phyloP scores from a whole-genome alignment of 148 eudicot genomes.

The Chenopodium formosanum region DNA sequence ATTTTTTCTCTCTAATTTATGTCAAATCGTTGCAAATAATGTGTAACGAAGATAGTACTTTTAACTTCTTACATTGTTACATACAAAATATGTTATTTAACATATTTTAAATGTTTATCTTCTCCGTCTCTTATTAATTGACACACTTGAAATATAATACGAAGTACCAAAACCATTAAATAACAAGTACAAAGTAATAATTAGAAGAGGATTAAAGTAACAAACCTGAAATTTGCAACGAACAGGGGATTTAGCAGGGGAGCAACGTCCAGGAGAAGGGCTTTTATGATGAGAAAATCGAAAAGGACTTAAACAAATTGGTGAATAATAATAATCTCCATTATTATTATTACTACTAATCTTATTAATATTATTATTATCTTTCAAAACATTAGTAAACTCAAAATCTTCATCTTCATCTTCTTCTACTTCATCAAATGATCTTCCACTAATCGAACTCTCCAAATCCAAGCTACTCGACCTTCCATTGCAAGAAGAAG shows the following conservation, averaged over 20 bases:
- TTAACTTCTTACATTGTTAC: too few relatives aligned
- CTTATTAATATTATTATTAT: background rate
- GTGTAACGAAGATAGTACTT: too few relatives aligned
- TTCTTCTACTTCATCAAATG: slow-evolving; percentile 31
- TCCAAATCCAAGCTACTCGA: slow-evolving; percentile 53
- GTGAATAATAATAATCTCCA: slow-evolving; percentile 26
- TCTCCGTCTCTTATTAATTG: too few relatives aligned
- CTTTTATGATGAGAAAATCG: slow-evolving; percentile 48
- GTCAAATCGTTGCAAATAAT: too few relatives aligned
- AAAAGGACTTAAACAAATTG: slow-evolving; percentile 60
- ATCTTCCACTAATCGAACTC: slow-evolving; percentile 43
- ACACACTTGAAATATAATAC: too few relatives aligned
- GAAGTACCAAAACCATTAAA: too few relatives aligned
- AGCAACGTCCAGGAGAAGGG: slow-evolving; percentile 45
- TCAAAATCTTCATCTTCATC: slow-evolving; percentile 27
- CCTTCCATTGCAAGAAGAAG: slow-evolving; percentile 26
- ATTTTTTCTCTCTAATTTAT: too few relatives aligned
- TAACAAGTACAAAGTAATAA: too few relatives aligned
- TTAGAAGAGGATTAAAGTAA: background rate
- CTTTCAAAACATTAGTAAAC: slow-evolving; percentile 19
- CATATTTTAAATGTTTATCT: too few relatives aligned
- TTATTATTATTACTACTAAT: background rate
- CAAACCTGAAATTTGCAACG: slow-evolving; percentile 52
- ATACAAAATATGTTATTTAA: too few relatives aligned
- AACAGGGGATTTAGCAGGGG: slow-evolving; percentile 58